phyloP scores from a whole-genome alignment of 495 filamentous ascomycete species.

The Lophium mytilinum region DNA sequence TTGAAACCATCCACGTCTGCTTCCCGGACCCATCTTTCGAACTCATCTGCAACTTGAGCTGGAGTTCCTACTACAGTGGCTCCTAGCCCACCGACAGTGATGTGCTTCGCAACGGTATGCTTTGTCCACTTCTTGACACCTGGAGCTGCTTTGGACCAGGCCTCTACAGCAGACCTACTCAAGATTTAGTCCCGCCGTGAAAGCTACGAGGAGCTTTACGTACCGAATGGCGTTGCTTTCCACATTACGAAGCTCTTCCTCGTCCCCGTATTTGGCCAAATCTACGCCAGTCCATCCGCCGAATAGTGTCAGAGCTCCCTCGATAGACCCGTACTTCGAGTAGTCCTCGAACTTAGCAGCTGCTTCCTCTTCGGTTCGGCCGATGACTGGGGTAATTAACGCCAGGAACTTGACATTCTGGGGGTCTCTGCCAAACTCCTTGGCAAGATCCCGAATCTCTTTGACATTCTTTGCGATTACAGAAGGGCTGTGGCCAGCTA shows the following conservation, averaged over 20 bases:
- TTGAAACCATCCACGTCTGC: conserved; percentile 32
- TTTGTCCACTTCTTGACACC: conserved; percentile 22
- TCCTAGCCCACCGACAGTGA: conserved; percentile 15
- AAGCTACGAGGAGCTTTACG: conserved; percentile 1
- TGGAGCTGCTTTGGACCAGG: conserved; percentile 8
- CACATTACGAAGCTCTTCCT: conserved; percentile 37
- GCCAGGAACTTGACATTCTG: conserved; percentile 47
- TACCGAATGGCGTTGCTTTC: conserved; percentile 11
- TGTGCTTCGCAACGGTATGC: conserved; percentile 10
- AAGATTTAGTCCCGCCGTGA: not conserved
- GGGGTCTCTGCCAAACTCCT: conserved; percentile 38
- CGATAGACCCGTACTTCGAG: conserved; percentile 42
- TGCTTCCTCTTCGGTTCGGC: conserved; percentile 48
- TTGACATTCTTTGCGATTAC: conserved; percentile 28
- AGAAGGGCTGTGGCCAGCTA: conserved; percentile 13
- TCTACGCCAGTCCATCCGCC: conserved; percentile 55
- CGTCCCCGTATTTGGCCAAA: conserved; percentile 43
- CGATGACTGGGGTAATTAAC: conserved; percentile 44
- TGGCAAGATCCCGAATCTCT: conserved; percentile 43
- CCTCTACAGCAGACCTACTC: conserved; percentile 11
- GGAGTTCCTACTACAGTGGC: conserved; percentile 13
- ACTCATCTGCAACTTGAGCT: conserved; percentile 6
- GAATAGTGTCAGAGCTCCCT: conserved; percentile 50
- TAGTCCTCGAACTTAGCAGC: conserved; percentile 44
- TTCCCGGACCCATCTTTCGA: conserved; percentile 17